These are phyloP conservation scores for Hypoxylon trugodes DNA, from an alignment of 495 filamentous ascomycete species.

Conservation along the genomic window DNA sequence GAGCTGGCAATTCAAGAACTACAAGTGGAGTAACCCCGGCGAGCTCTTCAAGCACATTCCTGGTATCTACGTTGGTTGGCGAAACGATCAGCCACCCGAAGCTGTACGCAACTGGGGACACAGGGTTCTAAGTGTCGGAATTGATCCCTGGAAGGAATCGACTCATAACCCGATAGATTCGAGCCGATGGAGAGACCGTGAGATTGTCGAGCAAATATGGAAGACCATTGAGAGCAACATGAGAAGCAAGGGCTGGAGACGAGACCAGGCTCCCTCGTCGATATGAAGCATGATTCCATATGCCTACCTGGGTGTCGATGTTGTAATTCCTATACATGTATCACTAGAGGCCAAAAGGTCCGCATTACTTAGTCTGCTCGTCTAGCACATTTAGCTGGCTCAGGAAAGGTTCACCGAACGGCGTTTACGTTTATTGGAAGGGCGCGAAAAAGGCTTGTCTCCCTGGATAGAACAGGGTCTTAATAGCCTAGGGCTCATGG, in stretches of 20 bases:
- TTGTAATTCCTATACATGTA: slow-evolving; percentile 14
- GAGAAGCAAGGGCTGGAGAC: slow-evolving; percentile 83
- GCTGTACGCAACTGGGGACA: slow-evolving; percentile 84
- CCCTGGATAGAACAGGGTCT: slow-evolving; percentile 12
- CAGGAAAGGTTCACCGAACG: neutral
- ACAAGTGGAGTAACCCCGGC: slow-evolving; percentile 90
- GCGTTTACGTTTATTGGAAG: slow-evolving; percentile 18
- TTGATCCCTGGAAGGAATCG: slow-evolving; percentile 81
- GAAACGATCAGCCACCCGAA: slow-evolving; percentile 80
- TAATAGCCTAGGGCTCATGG: slow-evolving; percentile 11
- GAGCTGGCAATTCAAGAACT: slow-evolving; percentile 97
- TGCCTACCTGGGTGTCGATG: neutral
- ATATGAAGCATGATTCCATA: slow-evolving; percentile 44
- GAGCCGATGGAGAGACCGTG: slow-evolving; percentile 87
- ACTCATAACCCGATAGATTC: slow-evolving; percentile 55
- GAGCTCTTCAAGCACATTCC: slow-evolving; percentile 89
- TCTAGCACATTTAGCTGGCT: slow-evolving; percentile 1
- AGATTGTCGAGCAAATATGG: slow-evolving; percentile 95
- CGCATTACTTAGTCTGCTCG: neutral
- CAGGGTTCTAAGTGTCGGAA: slow-evolving; percentile 73
- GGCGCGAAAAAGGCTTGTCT: slow-evolving; percentile 4
- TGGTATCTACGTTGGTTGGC: slow-evolving; percentile 91
- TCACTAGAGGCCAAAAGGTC: slow-evolving; percentile 3
- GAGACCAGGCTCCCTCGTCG: slow-evolving; percentile 64
- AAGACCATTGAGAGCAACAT: slow-evolving; percentile 87